Evolutionary conservation across 2,329 filamentous ascomycete species (phyloP).

Genomic region (Alternaria infectoria): DNA sequence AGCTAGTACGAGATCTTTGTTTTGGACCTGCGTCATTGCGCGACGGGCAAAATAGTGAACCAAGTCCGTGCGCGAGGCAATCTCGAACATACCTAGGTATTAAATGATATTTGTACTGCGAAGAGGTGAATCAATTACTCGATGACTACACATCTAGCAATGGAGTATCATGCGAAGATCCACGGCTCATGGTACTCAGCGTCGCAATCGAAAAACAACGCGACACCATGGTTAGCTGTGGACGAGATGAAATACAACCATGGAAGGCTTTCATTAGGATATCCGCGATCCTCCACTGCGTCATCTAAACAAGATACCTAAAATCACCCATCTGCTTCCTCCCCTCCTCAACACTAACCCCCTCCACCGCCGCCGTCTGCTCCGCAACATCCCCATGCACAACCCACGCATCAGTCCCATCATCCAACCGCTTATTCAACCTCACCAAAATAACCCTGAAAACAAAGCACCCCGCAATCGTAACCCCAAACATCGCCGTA

Average conservation of each 20-base stretch:
- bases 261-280: too few relatives aligned
- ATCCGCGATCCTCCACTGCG: too few relatives aligned
- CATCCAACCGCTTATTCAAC: constrained; percentile 43
- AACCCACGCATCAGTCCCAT: constrained; percentile 37
- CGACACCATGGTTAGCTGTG: background rate
- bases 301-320: constrained; percentile 42
- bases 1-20: constrained; percentile 5
- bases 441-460: constrained; percentile 37
- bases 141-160: background rate
- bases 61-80: background rate
- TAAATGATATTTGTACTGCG: background rate
- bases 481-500: constrained; percentile 67
- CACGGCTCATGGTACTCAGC: background rate
- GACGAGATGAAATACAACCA: background rate
- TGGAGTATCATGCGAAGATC: background rate
- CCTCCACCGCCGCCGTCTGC: constrained; percentile 38
- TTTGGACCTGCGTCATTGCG: constrained; percentile 11
- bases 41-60: background rate
- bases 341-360: constrained; percentile 37
- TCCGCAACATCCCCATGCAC: constrained; percentile 36
- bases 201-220: accelerated
- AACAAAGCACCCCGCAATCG: constrained; percentile 58
- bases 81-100: too few relatives aligned
- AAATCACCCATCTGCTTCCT: constrained; percentile 37
- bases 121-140: background rate